Percentiles rank a stretch among this genome's conserved stretches.
Conservation (phyloP, 768 basidiomycete species). For the Collybia sordida region DNA sequence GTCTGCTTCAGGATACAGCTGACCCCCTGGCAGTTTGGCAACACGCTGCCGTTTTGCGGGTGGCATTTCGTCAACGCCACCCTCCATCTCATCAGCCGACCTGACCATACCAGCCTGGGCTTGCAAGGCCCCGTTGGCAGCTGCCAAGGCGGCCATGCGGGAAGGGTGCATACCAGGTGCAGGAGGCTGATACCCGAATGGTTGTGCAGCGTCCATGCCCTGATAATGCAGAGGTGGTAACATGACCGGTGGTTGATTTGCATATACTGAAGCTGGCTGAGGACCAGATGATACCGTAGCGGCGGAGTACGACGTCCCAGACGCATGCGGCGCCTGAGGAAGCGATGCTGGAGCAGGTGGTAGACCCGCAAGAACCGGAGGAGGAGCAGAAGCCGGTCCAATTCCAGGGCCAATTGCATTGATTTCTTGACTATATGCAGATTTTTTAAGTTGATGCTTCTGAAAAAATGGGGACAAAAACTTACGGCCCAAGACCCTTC, state of each 20-base stretch:
- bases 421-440: slow-evolving; percentile 55
- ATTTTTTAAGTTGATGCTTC: background rate
- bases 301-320: slow-evolving; percentile 62
- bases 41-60: slow-evolving; percentile 88
- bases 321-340: slow-evolving; percentile 52
- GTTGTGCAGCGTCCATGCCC: slow-evolving; percentile 71
- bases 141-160: slow-evolving; percentile 59
- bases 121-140: slow-evolving; percentile 47
- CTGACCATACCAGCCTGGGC: slow-evolving; percentile 73
- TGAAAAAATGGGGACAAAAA: slow-evolving; percentile 18
- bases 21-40: slow-evolving; percentile 82
- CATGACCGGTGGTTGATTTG: slow-evolving; percentile 67
- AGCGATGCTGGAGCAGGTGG: slow-evolving; percentile 77
- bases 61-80: slow-evolving; percentile 58
- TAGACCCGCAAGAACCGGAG: slow-evolving; percentile 55
- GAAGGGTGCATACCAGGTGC: slow-evolving; percentile 67
- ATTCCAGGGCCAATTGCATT: slow-evolving; percentile 88
- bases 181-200: slow-evolving; percentile 78
- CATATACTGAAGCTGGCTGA: slow-evolving; percentile 78
- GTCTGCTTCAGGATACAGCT: slow-evolving; percentile 82
- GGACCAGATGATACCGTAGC: slow-evolving; percentile 91
- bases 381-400: slow-evolving; percentile 74
- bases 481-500: slow-evolving; percentile 86
- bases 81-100: slow-evolving; percentile 81
- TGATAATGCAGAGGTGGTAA: slow-evolving; percentile 85